Base-by-base conservation (phyloP, 2,329 filamentous ascomycete species). In the Canariomyces notabilis region DNA sequence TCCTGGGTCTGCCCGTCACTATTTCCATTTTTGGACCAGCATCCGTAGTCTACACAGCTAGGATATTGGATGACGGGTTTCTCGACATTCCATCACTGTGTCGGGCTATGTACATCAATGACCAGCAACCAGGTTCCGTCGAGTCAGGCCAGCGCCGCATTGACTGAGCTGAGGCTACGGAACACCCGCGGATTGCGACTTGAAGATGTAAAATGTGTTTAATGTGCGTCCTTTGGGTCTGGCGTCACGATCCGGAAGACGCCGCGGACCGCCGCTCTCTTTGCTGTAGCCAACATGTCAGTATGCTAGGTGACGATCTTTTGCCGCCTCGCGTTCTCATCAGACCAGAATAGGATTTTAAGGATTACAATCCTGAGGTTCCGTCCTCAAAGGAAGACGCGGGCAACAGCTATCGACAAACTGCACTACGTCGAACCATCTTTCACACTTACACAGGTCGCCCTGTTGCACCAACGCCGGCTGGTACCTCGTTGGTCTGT, bases 21-120 rank as follows among this genome's bases (percentile, higher is more conserved):
- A 29, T 31, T 32, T 35, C 34, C 44, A 31, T 48, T 19, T 44
- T 35, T 15, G 20, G 43, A 48, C 42, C 48, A 42, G 40, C 29
- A 33, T 40, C 16, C 37, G 42, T 16, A n/a, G 26, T 42, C 26
- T 46, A 32, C 14, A 48, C 38, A 26, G 42, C 39, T 14, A 33
- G 37, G 33, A 35, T 46, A 16, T 36, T 51, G 51, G 51, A 18
- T 22, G 42, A 18, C 33, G 45, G 39, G 39, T 37, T 23, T 48
- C 41, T 42, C 51, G 39, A 53, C 48, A 49, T 51, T 44, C 38
- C 33, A n/a, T 41, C 36, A 23, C 14, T 18, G 22, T 6, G 26
- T 14, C 9, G n/a, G n/a, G 16, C 2, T 18, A 18, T 18, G 18
- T 37, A 39, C n/a, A 31, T 19, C 20, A 33, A 20, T 3, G 26